Evolutionary conservation across 2,329 filamentous ascomycete species (phyloP).

Genomic region (Fusarium sarcochroum): DNA sequence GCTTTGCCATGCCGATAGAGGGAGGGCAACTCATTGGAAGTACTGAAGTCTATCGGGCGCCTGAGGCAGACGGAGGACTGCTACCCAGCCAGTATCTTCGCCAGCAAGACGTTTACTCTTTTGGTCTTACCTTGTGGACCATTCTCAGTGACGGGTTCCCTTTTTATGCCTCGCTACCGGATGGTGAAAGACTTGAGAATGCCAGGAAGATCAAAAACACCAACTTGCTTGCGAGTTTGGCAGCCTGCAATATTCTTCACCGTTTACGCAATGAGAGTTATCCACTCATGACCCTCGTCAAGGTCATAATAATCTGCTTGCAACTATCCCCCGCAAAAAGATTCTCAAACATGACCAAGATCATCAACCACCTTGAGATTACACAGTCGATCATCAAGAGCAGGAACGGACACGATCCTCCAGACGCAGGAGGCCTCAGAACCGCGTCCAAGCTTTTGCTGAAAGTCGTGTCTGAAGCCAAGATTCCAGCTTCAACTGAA

Average conservation of each 20-base stretch:
- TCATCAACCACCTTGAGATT: neutral
- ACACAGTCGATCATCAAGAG: neutral
- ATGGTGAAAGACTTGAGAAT: neutral
- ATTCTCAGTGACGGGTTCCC: neutral
- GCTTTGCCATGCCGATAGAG: constrained; percentile 1
- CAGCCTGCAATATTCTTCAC: constrained; percentile 3
- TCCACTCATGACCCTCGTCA: constrained; percentile 3
- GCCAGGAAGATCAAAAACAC: neutral
- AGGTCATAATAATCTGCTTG: neutral
- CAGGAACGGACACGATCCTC: neutral
- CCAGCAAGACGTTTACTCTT: constrained; percentile 9
- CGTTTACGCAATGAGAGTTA: neutral
- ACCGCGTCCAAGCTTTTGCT: neutral
- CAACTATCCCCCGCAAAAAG: neutral
- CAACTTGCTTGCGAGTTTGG: neutral
- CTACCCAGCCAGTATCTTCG: neutral
- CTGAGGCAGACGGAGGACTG: neutral
- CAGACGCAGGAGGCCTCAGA: neutral
- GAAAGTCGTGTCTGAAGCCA: neutral
- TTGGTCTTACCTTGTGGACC: constrained; percentile 1
- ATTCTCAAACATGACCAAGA: constrained; percentile 1
- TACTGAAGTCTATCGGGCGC: constrained; percentile 5
- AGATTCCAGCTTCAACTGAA: neutral
- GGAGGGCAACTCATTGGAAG: constrained; percentile 4
- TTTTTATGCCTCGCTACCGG: neutral